These are phyloP conservation scores for Fusarium guadeloupense DNA, from an alignment of 2,329 filamentous ascomycete genomes.

Conservation along the genomic window DNA sequence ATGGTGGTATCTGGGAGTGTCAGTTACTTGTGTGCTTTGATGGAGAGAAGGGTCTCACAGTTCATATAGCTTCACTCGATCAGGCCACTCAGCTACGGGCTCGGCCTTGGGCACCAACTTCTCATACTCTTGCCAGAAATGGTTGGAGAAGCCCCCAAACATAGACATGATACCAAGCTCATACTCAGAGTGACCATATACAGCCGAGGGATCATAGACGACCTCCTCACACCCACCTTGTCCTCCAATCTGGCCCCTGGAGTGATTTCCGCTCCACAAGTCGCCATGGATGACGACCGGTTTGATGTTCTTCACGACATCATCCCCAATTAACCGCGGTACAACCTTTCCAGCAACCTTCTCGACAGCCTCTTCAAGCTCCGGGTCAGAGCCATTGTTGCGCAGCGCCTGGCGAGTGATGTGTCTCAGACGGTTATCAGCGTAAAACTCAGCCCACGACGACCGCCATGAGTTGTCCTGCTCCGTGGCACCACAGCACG, in stretches of 20 bases:
- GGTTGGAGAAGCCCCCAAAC: conserved; percentile 85
- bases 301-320: conserved; percentile 69
- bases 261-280: conserved; percentile 90
- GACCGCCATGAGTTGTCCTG: conserved; percentile 80
- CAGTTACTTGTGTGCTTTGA: not conserved
- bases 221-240: conserved; percentile 71
- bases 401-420: conserved; percentile 67
- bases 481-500: conserved; percentile 85
- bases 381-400: conserved; percentile 71
- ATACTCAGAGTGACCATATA: conserved; percentile 89
- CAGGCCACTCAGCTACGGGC: conserved; percentile 84
- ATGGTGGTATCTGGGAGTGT: conserved; percentile 76
- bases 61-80: conserved; percentile 83
- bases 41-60: conserved; percentile 61
- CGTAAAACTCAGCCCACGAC: conserved; percentile 89
- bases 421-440: conserved; percentile 74
- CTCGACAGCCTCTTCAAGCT: conserved; percentile 72
- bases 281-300: conserved; percentile 91
- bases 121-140: conserved; percentile 83
- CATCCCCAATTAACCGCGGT: conserved; percentile 76
- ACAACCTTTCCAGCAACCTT: conserved; percentile 71
- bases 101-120: conserved; percentile 79
- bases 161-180: conserved; percentile 95
- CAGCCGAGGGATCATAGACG: conserved; percentile 82
- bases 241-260: conserved; percentile 69